Evolutionary conservation across 1,139 yeast species (phyloP).

Genomic region (Sugiyamaella novakii): DNA sequence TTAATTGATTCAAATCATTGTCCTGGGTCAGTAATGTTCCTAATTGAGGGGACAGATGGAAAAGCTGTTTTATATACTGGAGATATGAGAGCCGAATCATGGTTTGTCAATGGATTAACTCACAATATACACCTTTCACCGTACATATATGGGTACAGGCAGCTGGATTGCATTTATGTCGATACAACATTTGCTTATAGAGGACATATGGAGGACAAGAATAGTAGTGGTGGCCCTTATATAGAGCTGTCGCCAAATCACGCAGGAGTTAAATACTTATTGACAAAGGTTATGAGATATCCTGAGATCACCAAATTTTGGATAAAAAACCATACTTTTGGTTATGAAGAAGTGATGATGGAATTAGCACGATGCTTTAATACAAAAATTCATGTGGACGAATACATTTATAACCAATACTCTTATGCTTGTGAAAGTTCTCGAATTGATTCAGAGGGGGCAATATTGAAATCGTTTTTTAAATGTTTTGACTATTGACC

Average conservation of each 20-base stretch:
- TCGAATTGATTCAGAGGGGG: conserved; percentile 11
- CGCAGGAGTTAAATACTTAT: conserved; percentile 47
- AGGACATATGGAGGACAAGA: conserved; percentile 31
- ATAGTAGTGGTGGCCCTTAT: conserved; percentile 30
- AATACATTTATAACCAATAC: conserved; percentile 32
- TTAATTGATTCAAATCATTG: conserved; percentile 55
- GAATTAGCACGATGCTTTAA: conserved; percentile 44
- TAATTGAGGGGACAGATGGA: conserved; percentile 45
- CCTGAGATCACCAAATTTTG: conserved; percentile 50
- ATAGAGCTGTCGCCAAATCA: conserved; percentile 49
- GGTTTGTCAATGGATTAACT: conserved; percentile 51
- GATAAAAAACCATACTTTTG: conserved; percentile 50
- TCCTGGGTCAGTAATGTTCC: conserved; percentile 62
- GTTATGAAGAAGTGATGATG: conserved; percentile 61
- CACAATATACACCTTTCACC: conserved; percentile 51
- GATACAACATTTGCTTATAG: conserved; percentile 61
- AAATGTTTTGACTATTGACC: conserved; percentile 31
- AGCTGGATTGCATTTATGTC: conserved; percentile 53
- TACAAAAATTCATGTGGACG: conserved; percentile 45
- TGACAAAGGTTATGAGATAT: conserved; percentile 46
- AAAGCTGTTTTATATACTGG: conserved; percentile 56
- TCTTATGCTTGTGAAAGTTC: conserved; percentile 2
- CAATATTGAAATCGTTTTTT: conserved; percentile 5
- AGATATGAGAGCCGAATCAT: conserved; percentile 59
- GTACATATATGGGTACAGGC: conserved; percentile 44